Base-by-base conservation (phyloP, 1,284 basidiomycete species). In the Malassezia yamatoensis region DNA sequence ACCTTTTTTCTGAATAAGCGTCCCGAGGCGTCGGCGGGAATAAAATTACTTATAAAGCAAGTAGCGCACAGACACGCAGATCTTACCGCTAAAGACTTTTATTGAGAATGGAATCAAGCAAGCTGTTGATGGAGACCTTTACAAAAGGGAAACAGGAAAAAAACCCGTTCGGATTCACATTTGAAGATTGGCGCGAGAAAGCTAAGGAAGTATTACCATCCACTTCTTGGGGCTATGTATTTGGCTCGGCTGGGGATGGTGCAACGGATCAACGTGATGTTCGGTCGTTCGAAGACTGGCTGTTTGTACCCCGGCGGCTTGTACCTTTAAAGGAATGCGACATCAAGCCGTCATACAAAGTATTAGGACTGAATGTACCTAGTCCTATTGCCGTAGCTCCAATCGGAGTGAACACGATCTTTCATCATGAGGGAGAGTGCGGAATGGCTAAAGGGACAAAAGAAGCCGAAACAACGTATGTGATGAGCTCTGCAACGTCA, bases 401-500 rank as follows among this genome's bases (percentile, higher is more conserved):
- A 8, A 37, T 43, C 6, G 35, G 50, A 20, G 32, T 40, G 20
- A 42, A 37, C 46, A 49, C 46, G 3, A 49, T 49, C 20, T 49
- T 68, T 36, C 57, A 67, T 42, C 29, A 49, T 9, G 51, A 53
- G 0, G 62, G 64, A 6, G 66, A 68, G 36, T 53, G 56, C 34
- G 67, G 62, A 11, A 64, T 65, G 10, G 61, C 64, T 12, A 38
- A 46, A 1, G 64, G 60, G 20, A 65, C 65, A 36, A 49, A 54
- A 3, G 53, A 62, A 20, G 55, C 65, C 24, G 59, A 57, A 16
- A 57, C 65, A 20, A 64, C 67, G n/a, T 68, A 59, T 53, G 65
- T 60, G 7, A 58, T 66, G 21, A 64, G 61, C 18, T 66, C 61
- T 9, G 68, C 69, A 11, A 43, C 41, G 3, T 63, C 60, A 32